Evolutionary conservation across 208 protist species (phyloP).

Genomic region (Leishmania arabica): DNA sequence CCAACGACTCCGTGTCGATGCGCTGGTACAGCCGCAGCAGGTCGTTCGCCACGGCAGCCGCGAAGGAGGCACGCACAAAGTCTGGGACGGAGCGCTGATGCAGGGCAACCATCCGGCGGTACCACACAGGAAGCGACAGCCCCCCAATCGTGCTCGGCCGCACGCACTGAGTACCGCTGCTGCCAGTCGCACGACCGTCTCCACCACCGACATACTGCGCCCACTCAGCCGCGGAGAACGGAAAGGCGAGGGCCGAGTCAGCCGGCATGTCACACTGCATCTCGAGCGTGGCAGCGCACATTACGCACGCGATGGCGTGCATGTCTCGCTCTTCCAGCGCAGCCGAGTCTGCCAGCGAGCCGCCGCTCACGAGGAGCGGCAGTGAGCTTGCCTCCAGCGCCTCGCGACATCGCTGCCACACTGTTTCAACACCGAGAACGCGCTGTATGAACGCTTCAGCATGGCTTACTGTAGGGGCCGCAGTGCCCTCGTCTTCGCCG

Average conservation of each 20-base stretch:
- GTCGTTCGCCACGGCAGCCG: constrained; percentile 30
- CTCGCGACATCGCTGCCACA: constrained; percentile 11
- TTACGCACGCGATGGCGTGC: constrained; percentile 8
- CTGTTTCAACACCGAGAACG: not conserved
- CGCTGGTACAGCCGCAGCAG: constrained; percentile 45
- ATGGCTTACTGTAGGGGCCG: not conserved
- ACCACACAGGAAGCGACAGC: constrained; percentile 18
- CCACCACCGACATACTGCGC: constrained; percentile 6
- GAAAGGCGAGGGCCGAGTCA: constrained; percentile 4
- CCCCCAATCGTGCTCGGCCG: not conserved
- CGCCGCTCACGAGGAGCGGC: not conserved
- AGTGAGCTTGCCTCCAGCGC: constrained; percentile 13
- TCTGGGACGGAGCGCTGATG: constrained; percentile 37
- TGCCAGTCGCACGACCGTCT: not conserved
- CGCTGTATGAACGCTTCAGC: not conserved
- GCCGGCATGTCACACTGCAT: constrained; percentile 5
- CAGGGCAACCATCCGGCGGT: constrained; percentile 21
- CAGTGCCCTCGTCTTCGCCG: not conserved
- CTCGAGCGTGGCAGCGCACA: constrained; percentile 9
- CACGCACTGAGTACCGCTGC: not conserved
- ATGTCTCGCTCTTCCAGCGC: constrained; percentile 9
- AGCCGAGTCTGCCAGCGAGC: not conserved
- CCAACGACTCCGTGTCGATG: constrained; percentile 32
- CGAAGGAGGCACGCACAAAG: constrained; percentile 32
- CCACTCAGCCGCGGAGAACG: constrained; percentile 21